phyloP scores from a whole-genome alignment of 2,329 filamentous ascomycete species.

The Chalara sp. region DNA sequence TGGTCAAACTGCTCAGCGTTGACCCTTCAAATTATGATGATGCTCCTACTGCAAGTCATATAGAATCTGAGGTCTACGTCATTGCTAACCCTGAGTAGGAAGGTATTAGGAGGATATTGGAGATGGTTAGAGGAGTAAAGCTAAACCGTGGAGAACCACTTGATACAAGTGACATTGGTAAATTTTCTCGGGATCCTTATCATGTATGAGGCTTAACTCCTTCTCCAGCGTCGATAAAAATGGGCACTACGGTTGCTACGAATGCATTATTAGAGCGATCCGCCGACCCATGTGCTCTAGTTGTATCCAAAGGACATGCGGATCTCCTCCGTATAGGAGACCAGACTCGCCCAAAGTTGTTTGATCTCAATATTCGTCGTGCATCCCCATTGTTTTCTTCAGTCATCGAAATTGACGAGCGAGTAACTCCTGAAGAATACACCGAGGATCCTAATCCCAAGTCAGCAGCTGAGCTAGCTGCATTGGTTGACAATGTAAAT shows the following conservation, averaged over 20 bases:
- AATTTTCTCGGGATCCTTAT: background rate
- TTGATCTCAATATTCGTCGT: slow-evolving; percentile 61
- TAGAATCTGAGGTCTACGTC: background rate
- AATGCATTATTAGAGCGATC: slow-evolving; percentile 67
- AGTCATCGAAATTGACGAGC: slow-evolving; percentile 65
- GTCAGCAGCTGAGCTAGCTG: slow-evolving; percentile 54
- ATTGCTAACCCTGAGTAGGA: slow-evolving; percentile 23
- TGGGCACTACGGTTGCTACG: slow-evolving; percentile 73
- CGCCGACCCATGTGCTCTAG: slow-evolving; percentile 62
- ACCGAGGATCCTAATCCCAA: slow-evolving; percentile 62
- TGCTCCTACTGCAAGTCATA: slow-evolving; percentile 44
- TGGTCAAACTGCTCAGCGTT: slow-evolving; percentile 69
- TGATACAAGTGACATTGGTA: slow-evolving; percentile 49
- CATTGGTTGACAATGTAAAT: slow-evolving; percentile 39
- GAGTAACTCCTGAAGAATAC: slow-evolving; percentile 66
- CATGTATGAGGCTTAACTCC: background rate
- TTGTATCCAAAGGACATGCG: slow-evolving; percentile 65
- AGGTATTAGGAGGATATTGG: slow-evolving; percentile 57
- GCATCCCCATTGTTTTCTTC: slow-evolving; percentile 60
- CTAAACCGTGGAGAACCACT: slow-evolving; percentile 55
- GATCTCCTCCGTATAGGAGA: slow-evolving; percentile 67
- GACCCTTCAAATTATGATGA: slow-evolving; percentile 62
- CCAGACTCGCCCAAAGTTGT: slow-evolving; percentile 65
- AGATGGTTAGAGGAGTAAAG: slow-evolving; percentile 49
- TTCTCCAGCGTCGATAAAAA: slow-evolving; percentile 49